These are phyloP conservation scores for Hypoxylon sp. DNA, from an alignment of 2,329 filamentous ascomycete species.

Conservation along the genomic window DNA sequence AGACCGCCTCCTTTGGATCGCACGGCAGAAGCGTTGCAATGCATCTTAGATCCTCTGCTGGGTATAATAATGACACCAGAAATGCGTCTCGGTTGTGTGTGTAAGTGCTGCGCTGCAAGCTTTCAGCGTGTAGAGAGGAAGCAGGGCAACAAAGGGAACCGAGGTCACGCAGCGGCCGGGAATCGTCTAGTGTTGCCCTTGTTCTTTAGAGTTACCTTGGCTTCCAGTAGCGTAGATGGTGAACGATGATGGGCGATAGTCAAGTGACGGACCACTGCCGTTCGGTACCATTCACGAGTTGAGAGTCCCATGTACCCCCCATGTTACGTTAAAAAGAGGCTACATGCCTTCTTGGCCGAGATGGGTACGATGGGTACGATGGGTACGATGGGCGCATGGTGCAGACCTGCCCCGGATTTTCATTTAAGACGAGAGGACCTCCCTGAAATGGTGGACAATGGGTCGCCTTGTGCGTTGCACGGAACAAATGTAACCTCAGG, in stretches of 20 bases:
- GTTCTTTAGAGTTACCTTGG: conserved; percentile 25
- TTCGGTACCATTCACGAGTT: conserved; percentile 36
- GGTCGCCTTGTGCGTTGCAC: conserved; percentile 27
- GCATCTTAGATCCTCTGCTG: conserved; percentile 38
- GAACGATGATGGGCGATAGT: conserved; percentile 33
- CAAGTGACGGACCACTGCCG: conserved; percentile 38
- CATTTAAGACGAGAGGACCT: conserved; percentile 34
- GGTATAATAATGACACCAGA: conserved; percentile 39
- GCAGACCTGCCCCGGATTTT: conserved; percentile 39
- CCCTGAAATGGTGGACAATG: conserved; percentile 32
- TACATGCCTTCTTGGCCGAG: conserved; percentile 34
- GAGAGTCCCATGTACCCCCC: conserved; percentile 29
- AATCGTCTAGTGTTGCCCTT: conserved; percentile 30
- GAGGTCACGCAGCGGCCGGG: conserved; percentile 34
- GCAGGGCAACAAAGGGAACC: conserved; percentile 26
- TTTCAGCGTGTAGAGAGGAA: conserved; percentile 2
- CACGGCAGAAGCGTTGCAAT: conserved; percentile 29
- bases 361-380: too few species aligned
- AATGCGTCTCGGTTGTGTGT: conserved; percentile 15
- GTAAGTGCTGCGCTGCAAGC: conserved; percentile 16
- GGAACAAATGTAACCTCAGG: conserved; percentile 36
- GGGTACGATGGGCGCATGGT: conserved; percentile 33
- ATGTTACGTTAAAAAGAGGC: conserved; percentile 35
- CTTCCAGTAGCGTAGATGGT: conserved; percentile 4
- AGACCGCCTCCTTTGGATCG: conserved; percentile 33